Evolutionary conservation across 805 yeast genomes (phyloP), one percentile per base, ranked within the genome.

Genomic region (Metschnikowia dekortorum): DNA sequence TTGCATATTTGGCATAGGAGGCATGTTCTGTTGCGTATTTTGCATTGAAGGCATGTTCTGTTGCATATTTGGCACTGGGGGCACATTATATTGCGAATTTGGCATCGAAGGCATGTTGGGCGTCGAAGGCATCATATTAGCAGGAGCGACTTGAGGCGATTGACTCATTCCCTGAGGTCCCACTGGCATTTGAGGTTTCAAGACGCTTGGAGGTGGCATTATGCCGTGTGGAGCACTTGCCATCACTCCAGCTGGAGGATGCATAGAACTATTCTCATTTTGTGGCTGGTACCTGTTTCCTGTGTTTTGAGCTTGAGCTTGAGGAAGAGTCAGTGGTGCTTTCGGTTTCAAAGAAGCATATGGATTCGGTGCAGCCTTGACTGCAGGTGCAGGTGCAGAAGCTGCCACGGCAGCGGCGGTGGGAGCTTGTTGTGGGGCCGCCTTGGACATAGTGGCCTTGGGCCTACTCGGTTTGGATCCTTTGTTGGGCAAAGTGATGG

Each of bases 401-500:
- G 58, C 47, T 8, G 49, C 44, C 8, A 37, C 38, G 4, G 53
- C 47, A 2, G 55, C 47, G n/a, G 55, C 47, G n/a, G 47, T 54
- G 14, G 46, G 48, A 10, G 54, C 55, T 3, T 48, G 52, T 8
- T 34, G 32, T 29, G 22, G 49, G 40, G 14, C 45, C 37, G 16
- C 28, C 16, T 29, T 28, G 11, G 29, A 14, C 47, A 37, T 34
- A n/a, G 38, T 31, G 14, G 35, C 44, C 29, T 33, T 30, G 38
- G 41, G 49, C 10, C 31, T 33, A 22, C 29, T 33, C 14, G 33
- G 39, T 31, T 22, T 41, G 28, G 22, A 10, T n/a, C n/a, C 38
- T 18, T 34, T 29, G 10, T 55, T 61, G 1, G 72, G 70, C 47
- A 76, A 56, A 1, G 62, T 54, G 30, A 67, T 61, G 4, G 87